Evolutionary conservation across 495 filamentous ascomycete genomes (phyloP).

Genomic region (Lasiosphaeriaceae sp.): DNA sequence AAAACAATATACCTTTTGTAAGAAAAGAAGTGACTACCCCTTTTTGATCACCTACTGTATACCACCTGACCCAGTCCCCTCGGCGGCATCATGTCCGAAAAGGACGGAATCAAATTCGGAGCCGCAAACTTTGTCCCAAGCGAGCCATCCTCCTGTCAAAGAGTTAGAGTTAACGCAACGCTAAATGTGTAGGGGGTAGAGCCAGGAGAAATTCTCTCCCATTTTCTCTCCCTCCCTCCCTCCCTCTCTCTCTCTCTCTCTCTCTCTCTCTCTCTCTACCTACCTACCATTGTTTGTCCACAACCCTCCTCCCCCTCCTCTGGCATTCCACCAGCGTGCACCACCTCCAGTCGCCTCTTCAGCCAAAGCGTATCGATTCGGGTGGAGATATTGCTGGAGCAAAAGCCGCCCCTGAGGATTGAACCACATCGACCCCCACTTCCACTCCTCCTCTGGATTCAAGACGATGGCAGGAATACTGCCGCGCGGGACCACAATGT

Average conservation of each 20-base stretch:
- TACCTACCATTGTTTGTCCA: constrained; percentile 11
- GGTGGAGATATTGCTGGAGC: background rate
- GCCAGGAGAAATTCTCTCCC: no score
- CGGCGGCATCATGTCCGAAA: no score
- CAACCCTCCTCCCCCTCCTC: constrained; percentile 11
- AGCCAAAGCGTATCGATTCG: background rate
- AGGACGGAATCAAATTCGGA: background rate
- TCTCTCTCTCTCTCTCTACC: no score
- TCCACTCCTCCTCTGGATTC: background rate
- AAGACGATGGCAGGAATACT: constrained; percentile 12
- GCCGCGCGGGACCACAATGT: constrained; percentile 7
- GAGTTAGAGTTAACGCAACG: no score
- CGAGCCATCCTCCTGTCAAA: background rate
- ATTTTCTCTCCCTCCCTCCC: no score
- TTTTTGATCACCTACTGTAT: no score
- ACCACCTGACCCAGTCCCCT: no score
- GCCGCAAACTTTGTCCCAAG: background rate
- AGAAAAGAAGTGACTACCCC: background rate
- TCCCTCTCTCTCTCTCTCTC: no score
- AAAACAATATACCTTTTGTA: background rate
- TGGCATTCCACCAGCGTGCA: constrained; percentile 4
- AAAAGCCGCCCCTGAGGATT: background rate
- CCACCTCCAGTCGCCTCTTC: background rate
- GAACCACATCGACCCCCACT: constrained; percentile 11
- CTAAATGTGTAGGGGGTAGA: no score